A percentile compares a stretch with the other conserved stretches of the same genome.
These are phyloP conservation scores for Salix purpurea DNA, from an alignment of 345 rosid species.

Conservation along the genomic window DNA sequence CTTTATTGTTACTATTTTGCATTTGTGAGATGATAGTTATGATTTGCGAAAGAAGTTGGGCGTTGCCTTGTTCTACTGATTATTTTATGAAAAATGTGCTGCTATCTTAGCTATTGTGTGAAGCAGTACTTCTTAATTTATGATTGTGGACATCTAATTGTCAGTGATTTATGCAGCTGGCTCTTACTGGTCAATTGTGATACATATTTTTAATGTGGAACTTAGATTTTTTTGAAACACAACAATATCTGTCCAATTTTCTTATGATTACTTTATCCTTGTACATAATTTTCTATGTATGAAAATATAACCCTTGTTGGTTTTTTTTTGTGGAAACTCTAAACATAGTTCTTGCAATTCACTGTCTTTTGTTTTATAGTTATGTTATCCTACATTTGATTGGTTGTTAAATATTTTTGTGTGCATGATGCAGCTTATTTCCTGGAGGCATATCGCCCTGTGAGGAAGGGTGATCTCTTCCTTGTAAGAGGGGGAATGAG, in stretches of 20 bases:
- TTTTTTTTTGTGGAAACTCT: neutral
- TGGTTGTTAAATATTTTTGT: neutral
- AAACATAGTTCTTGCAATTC: neutral
- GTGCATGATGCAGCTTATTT: slow-evolving; percentile 61
- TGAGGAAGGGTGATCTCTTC: slow-evolving; percentile 91
- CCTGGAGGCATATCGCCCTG: slow-evolving; percentile 92
- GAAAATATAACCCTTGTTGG: neutral
- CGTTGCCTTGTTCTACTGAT: neutral
- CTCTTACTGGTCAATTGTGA: neutral
- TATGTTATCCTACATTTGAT: neutral
- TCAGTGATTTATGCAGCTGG: neutral
- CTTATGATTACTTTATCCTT: neutral
- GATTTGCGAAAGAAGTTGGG: neutral
- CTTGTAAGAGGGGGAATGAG: slow-evolving; percentile 98
- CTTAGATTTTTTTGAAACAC: neutral
- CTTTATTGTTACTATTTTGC: neutral
- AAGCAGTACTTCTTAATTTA: neutral
- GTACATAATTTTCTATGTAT: neutral
- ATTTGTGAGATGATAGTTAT: neutral
- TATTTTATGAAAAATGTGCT: neutral
- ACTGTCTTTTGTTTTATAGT: neutral
- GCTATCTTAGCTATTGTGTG: neutral
- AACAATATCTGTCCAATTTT: neutral
- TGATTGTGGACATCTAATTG: neutral
- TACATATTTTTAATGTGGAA: neutral